Evolutionary conservation across 148 eudicot species (phyloP), one percentile per base, ranked within the genome.

Genomic region (Salicornia ramosissima): DNA sequence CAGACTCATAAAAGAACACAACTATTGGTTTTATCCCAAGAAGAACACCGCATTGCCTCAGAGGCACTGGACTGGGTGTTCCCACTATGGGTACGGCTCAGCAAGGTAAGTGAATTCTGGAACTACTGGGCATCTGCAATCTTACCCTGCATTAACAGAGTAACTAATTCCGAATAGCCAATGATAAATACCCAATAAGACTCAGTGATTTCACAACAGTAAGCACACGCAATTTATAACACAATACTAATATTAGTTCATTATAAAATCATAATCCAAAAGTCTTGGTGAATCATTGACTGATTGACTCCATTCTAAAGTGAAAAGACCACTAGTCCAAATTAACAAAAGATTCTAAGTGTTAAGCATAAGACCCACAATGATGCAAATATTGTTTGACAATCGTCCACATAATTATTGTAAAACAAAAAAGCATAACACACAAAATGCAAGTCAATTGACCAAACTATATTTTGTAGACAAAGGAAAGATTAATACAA

Each of bases 1-100:
- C 25, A 49, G 65, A 25, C 9, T 65, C 55, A 56, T n/a, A 57
- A 14, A n/a, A 8, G 46, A 52, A 21, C 71, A 43, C 64, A 58
- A 2, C n/a, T 14, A 69, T 40, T 24, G 0, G 49, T 49, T 53
- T 7, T 33, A 60, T 25, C 26, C 25, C 16, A 11, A 19, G 24
- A 51, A 3, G 4, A 58, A 29, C 13, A 25, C 30, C 10, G 5
- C 58, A 54, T 5, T 25, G 58, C 29, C 12, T 54, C 7, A 25
- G 12, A 54, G 58, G 30, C 9, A 15, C 29, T 19, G 13, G 28
- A 0, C 28, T 19, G 2, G 10, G n/a, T n/a, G n/a, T n/a, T n/a
- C n/a, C n/a, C n/a, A n/a, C n/a, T n/a, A n/a, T n/a, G n/a, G n/a
- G n/a, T n/a, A n/a, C n/a, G n/a, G n/a, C n/a, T n/a, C n/a, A n/a